phyloP scores from a whole-genome alignment of 768 basidiomycete species.

The Gloeostereum incarnatum region DNA sequence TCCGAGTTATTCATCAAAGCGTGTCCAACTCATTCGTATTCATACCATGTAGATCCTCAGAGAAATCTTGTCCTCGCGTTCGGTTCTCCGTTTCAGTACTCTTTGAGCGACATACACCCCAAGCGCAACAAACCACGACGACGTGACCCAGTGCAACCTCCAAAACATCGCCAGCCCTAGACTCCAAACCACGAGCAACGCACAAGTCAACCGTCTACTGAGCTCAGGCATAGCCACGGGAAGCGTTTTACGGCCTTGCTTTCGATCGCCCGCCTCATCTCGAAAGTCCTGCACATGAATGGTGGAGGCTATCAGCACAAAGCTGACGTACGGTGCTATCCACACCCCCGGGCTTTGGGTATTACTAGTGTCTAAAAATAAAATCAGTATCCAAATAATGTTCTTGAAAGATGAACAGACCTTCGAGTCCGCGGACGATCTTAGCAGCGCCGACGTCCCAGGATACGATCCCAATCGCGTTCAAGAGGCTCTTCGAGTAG shows the following conservation, averaged over 20 bases:
- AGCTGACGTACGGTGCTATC: slow-evolving; percentile 7
- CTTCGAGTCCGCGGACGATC: slow-evolving; percentile 1
- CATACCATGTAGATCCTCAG: slow-evolving; percentile 4
- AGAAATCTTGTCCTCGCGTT: slow-evolving; percentile 3
- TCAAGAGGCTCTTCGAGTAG: slow-evolving; percentile 7
- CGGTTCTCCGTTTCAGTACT: neutral
- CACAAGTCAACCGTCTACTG: slow-evolving; percentile 6
- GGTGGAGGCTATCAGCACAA: slow-evolving; percentile 14
- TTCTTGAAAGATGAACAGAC: too few species aligned
- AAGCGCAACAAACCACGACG: slow-evolving; percentile 1
- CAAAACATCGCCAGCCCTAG: slow-evolving; percentile 2
- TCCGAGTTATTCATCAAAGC: neutral
- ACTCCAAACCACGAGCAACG: slow-evolving; percentile 8
- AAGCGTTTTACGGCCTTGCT: slow-evolving; percentile 12
- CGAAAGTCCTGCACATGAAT: slow-evolving; percentile 17
- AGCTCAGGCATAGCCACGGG: slow-evolving; percentile 10
- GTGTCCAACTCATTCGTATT: neutral
- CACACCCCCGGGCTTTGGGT: slow-evolving; percentile 3
- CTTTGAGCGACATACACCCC: slow-evolving; percentile 1
- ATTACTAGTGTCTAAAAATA: neutral
- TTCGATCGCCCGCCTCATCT: slow-evolving; percentile 13
- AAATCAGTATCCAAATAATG: too few species aligned
- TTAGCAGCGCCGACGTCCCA: slow-evolving; percentile 9
- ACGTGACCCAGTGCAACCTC: neutral
- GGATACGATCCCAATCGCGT: slow-evolving; percentile 7